Evolutionary conservation across 805 yeast species (phyloP), one percentile per base, ranked within the genome.

Genomic region (Monosporozyma solicola): DNA sequence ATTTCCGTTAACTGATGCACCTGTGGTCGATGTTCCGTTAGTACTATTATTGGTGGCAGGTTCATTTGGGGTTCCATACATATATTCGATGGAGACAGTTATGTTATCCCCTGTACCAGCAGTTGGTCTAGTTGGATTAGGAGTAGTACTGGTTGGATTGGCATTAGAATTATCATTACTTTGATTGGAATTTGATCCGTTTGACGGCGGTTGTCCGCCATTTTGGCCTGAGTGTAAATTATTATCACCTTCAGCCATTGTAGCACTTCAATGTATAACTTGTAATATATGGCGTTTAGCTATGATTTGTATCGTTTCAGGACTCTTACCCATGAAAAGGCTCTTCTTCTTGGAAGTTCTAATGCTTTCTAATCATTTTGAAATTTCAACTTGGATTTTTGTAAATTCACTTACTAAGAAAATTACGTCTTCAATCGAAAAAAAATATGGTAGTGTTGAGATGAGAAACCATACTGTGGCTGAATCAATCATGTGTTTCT

Each of bases 101-200:
- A 50, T 45, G 20, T 44, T 39, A 15, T 50, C 16, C 6, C 39
- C 39, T 15, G n/a, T 24, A 27, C n/a, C 8, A 4, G 41, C 11
- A 32, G 16, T 35, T 22, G 24, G 24, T 3, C 20, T 22, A 24
- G 37, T 35, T 24, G 31, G 16, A 13, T 16, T 29, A 25, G 31
- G 13, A 27, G 37, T 11, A 43, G 15, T n/a, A n/a, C 16, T 20
- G 27, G 32, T 33, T 54, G 84, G 80, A 55, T 55, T 47, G 25
- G 47, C 5, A 67, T 62, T 80, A 82, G 46, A 72, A 74, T 1
- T 33, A n/a, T 11, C 27, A 43, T 45, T 41, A 20, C n/a, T 43
- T 24, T 43, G 15, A 29, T 41, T 32, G 13, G 33, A 24, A 13
- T 52, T 50, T 5, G 50, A 5, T 35, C 51, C 46, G n/a, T 41